A percentile compares a stretch with the other conserved stretches of the same genome.
phyloP scores from a whole-genome alignment of 1,284 basidiomycete species.

The Rhodotorula sp. region DNA sequence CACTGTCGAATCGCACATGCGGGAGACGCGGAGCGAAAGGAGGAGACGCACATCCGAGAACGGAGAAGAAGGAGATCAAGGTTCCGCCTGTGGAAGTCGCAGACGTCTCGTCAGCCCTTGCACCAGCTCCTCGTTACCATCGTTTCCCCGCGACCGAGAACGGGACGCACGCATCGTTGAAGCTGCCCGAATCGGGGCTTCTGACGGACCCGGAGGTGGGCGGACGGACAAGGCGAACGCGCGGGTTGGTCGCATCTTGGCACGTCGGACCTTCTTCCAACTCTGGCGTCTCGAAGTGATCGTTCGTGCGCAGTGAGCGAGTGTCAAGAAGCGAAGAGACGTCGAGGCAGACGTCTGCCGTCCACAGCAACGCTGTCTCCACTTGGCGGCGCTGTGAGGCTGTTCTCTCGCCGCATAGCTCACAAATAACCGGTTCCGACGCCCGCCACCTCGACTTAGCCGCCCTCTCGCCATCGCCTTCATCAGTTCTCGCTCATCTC shows the following conservation, averaged over 20 bases:
- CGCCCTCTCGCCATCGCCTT: too few relatives aligned
- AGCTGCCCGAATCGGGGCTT: slow-evolving; percentile 17
- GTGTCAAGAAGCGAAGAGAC: too few relatives aligned
- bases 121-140: neutral
- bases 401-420: too few relatives aligned
- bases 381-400: too few relatives aligned
- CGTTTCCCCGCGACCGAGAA: neutral
- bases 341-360: too few relatives aligned
- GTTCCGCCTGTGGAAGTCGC: slow-evolving; percentile 13
- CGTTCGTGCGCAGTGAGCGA: neutral
- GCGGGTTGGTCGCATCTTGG: neutral
- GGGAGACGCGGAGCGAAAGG: neutral
- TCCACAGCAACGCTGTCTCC: too few relatives aligned
- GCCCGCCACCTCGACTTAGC: too few relatives aligned
- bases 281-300: too few relatives aligned
- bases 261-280: too few relatives aligned
- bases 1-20: neutral
- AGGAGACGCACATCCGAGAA: slow-evolving; percentile 19
- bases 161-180: slow-evolving; percentile 17
- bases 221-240: neutral
- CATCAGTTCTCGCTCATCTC: too few relatives aligned
- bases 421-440: too few relatives aligned
- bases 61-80: slow-evolving; percentile 21
- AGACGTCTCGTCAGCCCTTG: neutral
- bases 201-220: slow-evolving; percentile 3